These are phyloP conservation scores for Aspergillus fischeri DNA, from an alignment of 2,329 filamentous ascomycete species.

Conservation along the genomic window DNA sequence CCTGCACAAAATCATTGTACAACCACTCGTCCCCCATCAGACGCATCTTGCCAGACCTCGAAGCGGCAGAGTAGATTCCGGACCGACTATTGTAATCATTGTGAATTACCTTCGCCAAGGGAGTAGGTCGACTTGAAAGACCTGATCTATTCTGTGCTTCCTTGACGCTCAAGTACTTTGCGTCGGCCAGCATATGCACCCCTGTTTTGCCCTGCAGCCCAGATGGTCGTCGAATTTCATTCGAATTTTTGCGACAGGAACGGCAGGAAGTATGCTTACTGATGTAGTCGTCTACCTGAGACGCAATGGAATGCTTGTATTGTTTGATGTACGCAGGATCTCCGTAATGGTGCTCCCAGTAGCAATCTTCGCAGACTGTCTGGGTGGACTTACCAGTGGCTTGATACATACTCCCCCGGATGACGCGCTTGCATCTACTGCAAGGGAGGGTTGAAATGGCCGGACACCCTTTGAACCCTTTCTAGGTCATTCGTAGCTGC, in stretches of 20 bases:
- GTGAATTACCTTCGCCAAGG: background rate
- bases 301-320: constrained; percentile 33
- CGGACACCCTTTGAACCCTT: constrained; percentile 17
- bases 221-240: too few species aligned
- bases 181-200: background rate
- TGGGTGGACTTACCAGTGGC: background rate
- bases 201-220: background rate
- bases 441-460: constrained; percentile 8
- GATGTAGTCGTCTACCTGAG: constrained; percentile 13
- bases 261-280: background rate
- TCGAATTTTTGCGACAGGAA: background rate
- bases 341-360: constrained; percentile 26
- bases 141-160: background rate
- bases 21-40: constrained; percentile 20
- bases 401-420: constrained; percentile 27
- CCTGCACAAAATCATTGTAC: constrained; percentile 25
- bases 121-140: background rate
- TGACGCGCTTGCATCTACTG: constrained; percentile 13
- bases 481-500: constrained; percentile 11
- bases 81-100: background rate
- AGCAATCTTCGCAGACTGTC: constrained; percentile 35
- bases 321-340: constrained; percentile 25
- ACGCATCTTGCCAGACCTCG: constrained; percentile 3
- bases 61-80: background rate
- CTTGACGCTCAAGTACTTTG: constrained; percentile 4